A percentile compares a stretch with the other conserved stretches of the same genome.
phyloP scores from a whole-genome alignment of 208 protist genomes.

The Tritrichomonas foetus region DNA sequence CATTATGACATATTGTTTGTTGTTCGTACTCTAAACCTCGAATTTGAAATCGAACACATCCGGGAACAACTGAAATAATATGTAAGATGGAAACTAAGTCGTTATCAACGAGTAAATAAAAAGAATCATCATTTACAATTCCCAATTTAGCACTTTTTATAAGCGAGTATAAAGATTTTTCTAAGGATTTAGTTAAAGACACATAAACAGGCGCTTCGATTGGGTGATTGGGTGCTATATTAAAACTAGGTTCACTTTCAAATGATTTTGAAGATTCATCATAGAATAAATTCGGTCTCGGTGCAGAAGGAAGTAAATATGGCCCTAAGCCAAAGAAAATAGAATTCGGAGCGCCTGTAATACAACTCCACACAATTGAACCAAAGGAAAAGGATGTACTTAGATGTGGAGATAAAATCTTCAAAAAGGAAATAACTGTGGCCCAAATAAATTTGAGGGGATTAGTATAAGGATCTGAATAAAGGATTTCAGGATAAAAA shows the following conservation, averaged over 20 bases:
- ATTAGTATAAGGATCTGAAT: neutral
- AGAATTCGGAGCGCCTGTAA: neutral
- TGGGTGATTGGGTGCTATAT: neutral
- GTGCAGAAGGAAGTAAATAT: neutral
- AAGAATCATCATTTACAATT: neutral
- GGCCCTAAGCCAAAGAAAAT: neutral
- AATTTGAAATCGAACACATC: neutral
- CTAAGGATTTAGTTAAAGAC: neutral
- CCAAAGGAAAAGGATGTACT: neutral
- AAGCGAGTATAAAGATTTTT: neutral
- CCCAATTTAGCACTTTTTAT: neutral
- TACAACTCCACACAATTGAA: neutral
- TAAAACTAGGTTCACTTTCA: neutral
- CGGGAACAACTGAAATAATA: neutral
- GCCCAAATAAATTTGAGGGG: neutral
- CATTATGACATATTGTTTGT: neutral
- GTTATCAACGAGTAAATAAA: neutral
- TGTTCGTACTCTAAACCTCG: neutral
- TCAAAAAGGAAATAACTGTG: neutral
- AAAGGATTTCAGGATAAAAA: neutral
- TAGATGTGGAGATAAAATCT: neutral
- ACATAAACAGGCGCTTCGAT: neutral
- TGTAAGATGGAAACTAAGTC: neutral
- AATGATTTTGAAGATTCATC: neutral
- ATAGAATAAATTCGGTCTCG: neutral